These are phyloP conservation scores for Phaeolepiota aurea DNA, from an alignment of 768 basidiomycete genomes.

Conservation along the genomic window DNA sequence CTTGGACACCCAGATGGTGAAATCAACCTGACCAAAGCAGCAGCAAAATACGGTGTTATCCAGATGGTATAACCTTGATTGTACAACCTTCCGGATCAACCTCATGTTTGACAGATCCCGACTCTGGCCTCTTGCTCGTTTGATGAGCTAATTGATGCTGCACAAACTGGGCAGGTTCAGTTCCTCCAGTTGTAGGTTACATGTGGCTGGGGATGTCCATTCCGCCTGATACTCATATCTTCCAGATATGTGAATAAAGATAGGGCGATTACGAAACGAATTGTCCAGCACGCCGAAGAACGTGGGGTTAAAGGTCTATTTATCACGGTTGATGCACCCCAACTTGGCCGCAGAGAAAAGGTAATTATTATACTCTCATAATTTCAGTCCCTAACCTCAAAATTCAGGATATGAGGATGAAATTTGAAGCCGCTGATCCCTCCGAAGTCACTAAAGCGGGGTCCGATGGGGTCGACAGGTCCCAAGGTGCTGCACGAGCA, in stretches of 20 bases:
- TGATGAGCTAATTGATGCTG: conserved; percentile 89
- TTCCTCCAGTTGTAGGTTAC: conserved; percentile 69
- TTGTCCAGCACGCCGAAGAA: conserved; percentile 85
- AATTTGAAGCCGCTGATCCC: conserved; percentile 78
- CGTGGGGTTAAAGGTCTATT: conserved; percentile 91
- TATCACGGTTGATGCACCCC: conserved; percentile 97
- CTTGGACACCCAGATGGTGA: conserved; percentile 96
- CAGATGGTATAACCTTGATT: conserved; percentile 30
- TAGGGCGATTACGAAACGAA: conserved; percentile 71
- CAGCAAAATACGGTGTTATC: conserved; percentile 54
- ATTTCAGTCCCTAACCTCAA: background rate
- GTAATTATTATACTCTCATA: conserved; percentile 12
- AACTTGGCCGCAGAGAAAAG: conserved; percentile 90
- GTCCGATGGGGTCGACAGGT: conserved; percentile 56
- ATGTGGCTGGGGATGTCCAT: background rate
- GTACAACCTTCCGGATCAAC: background rate
- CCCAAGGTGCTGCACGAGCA: conserved; percentile 89
- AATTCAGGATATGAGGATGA: conserved; percentile 84
- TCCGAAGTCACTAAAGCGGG: conserved; percentile 47
- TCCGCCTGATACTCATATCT: background rate
- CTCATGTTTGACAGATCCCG: conserved; percentile 58
- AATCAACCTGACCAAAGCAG: conserved; percentile 82
- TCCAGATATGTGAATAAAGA: conserved; percentile 87
- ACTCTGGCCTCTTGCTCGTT: conserved; percentile 94
- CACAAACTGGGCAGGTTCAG: conserved; percentile 69